Conservation (phyloP, 2,329 filamentous ascomycete genomes). For the Escovopsis sp. region DNA sequence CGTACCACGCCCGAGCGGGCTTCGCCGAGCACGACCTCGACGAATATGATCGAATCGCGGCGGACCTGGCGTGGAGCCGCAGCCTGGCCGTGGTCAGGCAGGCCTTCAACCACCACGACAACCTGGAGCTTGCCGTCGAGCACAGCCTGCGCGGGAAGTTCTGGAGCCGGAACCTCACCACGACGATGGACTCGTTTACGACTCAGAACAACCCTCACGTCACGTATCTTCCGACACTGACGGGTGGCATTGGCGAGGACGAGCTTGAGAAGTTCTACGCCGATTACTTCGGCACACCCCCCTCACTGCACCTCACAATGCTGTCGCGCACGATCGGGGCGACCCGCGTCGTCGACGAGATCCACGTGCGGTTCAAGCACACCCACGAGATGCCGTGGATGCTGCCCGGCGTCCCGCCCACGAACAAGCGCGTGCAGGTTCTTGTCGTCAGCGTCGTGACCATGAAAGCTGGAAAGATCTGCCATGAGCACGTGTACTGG, state of each 20-base stretch:
- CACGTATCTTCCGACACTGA: conserved; percentile 50
- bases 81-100: conserved; percentile 42
- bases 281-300: conserved; percentile 48
- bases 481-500: conserved; percentile 50
- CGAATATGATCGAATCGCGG: conserved; percentile 47
- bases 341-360: conserved; percentile 50
- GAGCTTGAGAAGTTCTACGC: conserved; percentile 48
- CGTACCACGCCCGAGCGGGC: conserved; percentile 37
- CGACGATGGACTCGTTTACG: conserved; percentile 43
- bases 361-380: conserved; percentile 43
- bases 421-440: conserved; percentile 33
- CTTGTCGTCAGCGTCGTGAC: conserved; percentile 44
- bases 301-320: conserved; percentile 42
- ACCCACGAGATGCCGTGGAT: conserved; percentile 44
- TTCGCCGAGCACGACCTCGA: conserved; percentile 59
- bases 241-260: conserved; percentile 45
- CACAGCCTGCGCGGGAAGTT: conserved; percentile 49
- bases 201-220: conserved; percentile 52
- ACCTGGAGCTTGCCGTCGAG: conserved; percentile 50
- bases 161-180: conserved; percentile 37
- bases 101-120: conserved; percentile 47
- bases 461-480: conserved; percentile 41
- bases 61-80: conserved; percentile 54
- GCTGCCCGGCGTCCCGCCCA: conserved; percentile 42
- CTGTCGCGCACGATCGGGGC: conserved; percentile 49